phyloP scores from a whole-genome alignment of 352 stramenopile species.

The Phytophthora aleatoria region DNA sequence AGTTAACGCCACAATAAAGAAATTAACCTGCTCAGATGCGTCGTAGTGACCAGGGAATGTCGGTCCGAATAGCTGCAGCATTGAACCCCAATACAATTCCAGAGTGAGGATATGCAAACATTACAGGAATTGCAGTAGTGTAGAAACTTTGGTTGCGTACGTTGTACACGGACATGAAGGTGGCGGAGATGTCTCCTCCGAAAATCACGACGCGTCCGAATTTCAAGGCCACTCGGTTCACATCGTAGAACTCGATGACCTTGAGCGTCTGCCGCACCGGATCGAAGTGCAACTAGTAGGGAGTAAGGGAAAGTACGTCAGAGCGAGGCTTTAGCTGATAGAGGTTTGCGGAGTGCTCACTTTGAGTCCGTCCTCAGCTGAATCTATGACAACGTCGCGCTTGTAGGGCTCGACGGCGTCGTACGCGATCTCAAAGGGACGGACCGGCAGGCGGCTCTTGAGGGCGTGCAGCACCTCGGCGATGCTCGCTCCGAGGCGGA shows the following conservation, averaged over 20 bases:
- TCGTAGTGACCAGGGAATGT: conserved; percentile 85
- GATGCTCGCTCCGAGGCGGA: conserved; percentile 75
- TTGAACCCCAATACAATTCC: background rate
- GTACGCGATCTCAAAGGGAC: conserved; percentile 82
- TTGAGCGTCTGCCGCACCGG: conserved; percentile 69
- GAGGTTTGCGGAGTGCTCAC: conserved; percentile 4
- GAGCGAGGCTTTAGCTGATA: background rate
- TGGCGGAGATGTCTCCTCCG: conserved; percentile 72
- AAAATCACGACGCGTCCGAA: conserved; percentile 87
- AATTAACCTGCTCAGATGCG: conserved; percentile 52
- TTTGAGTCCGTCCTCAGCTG: conserved; percentile 71
- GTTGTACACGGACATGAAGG: conserved; percentile 90
- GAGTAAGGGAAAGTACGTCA: background rate
- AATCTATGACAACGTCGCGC: conserved; percentile 64
- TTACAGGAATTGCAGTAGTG: background rate
- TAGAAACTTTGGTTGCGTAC: conserved; percentile 33
- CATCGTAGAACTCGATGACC: conserved; percentile 78
- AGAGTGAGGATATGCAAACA: background rate
- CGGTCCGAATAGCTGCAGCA: conserved; percentile 75
- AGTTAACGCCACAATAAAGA: background rate
- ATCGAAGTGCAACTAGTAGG: conserved; percentile 66
- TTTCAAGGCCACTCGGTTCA: conserved; percentile 80
- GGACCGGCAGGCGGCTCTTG: conserved; percentile 76
- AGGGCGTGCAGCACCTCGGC: conserved; percentile 77
- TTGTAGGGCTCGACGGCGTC: conserved; percentile 69